phyloP scores from a whole-genome alignment of 345 rosid species.

The Syzygium aromaticum region DNA sequence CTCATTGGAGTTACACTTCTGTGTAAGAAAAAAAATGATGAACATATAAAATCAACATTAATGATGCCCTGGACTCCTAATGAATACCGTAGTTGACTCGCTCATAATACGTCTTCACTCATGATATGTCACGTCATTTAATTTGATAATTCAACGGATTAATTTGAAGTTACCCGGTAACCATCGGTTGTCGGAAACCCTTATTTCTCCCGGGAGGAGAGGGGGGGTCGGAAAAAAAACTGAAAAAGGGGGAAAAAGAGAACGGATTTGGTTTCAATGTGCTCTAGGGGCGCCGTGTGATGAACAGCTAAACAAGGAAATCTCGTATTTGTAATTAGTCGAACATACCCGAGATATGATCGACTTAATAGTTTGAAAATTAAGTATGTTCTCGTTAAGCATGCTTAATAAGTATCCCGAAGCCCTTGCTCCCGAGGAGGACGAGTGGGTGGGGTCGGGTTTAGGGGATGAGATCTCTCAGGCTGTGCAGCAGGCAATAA shows the following conservation, averaged over 20 bases:
- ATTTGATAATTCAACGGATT: background rate
- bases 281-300: accelerated
- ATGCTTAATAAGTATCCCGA: background rate
- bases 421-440: too few relatives aligned
- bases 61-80: background rate
- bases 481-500: background rate
- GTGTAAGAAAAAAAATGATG: background rate
- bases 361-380: background rate
- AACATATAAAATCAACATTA: background rate
- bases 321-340: background rate
- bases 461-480: background rate
- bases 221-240: background rate
- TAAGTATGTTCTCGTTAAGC: background rate
- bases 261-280: background rate
- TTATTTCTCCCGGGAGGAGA: background rate
- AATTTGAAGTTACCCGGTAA: background rate
- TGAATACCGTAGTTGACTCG: background rate
- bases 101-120: background rate
- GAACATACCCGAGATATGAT: background rate
- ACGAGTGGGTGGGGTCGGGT: too few relatives aligned
- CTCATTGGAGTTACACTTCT: background rate
- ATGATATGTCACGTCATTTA: background rate
- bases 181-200: background rate
- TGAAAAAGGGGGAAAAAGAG: background rate
- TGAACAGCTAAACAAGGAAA: background rate